These are phyloP conservation scores for Anthostomella pinea DNA, from an alignment of 2,329 filamentous ascomycete genomes.

Conservation along the genomic window DNA sequence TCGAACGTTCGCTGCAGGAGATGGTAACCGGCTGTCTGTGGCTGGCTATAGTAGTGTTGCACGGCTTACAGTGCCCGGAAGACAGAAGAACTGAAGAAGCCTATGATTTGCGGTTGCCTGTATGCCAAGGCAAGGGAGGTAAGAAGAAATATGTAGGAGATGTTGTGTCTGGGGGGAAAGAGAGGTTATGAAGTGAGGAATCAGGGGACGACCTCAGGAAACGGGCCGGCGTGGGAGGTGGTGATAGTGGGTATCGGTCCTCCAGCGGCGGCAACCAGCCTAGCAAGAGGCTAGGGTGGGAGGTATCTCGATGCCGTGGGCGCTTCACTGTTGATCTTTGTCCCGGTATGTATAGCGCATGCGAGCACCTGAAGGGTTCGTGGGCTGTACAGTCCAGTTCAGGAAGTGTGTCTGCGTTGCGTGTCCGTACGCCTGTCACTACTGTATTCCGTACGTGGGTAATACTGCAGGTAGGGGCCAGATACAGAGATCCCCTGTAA, in stretches of 20 bases:
- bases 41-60: conserved; percentile 18
- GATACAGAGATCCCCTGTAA: conserved; percentile 16
- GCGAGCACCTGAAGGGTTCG: too few relatives aligned
- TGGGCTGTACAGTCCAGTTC: too few relatives aligned
- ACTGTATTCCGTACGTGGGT: too few relatives aligned
- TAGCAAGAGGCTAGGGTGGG: too few relatives aligned
- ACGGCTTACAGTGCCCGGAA: conserved; percentile 10
- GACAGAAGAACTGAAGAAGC: conserved; percentile 7
- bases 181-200: conserved; percentile 17
- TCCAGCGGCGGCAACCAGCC: too few relatives aligned
- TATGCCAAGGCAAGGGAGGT: conserved; percentile 19
- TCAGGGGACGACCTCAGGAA: conserved; percentile 1
- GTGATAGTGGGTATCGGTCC: conserved; percentile 12
- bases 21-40: conserved; percentile 14
- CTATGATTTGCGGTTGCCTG: conserved; percentile 18
- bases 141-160: conserved; percentile 8
- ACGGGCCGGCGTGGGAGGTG: conserved; percentile 1
- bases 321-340: conserved; percentile 21
- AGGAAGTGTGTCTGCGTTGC: not conserved
- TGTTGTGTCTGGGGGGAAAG: conserved; percentile 7
- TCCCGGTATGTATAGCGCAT: conserved; percentile 20
- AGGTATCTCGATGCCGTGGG: conserved; percentile 5
- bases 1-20: conserved; percentile 29
- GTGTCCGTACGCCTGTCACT: not conserved
- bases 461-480: too few relatives aligned